Percentiles rank a stretch among this genome's conserved stretches.
Evolutionary conservation across 257 asterid genomes (phyloP).

Genomic region (Nicotiana tabacum): DNA sequence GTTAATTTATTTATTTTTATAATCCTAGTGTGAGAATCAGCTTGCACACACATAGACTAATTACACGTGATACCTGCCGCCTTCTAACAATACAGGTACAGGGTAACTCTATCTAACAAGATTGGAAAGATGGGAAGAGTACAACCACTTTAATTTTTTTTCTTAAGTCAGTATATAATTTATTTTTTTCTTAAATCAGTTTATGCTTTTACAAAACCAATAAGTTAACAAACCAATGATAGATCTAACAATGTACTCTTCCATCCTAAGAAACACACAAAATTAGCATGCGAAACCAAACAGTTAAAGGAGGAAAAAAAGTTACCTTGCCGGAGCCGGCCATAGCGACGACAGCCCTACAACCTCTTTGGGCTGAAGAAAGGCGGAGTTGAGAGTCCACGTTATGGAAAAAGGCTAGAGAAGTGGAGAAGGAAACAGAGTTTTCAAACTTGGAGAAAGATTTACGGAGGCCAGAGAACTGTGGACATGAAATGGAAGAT

Average conservation of each 20-base stretch:
- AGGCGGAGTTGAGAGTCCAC: conserved; percentile 57
- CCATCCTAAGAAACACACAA: neutral
- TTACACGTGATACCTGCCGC: too few species aligned
- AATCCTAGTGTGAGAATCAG: too few species aligned
- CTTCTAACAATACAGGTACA: too few species aligned
- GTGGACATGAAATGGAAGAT: conserved; percentile 19
- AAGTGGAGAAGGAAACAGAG: conserved; percentile 36
- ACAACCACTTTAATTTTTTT: too few species aligned
- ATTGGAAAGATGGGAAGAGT: too few species aligned
- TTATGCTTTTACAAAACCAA: neutral
- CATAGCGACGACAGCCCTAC: conserved; percentile 76
- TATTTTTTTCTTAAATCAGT: too few species aligned
- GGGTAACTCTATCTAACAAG: too few species aligned
- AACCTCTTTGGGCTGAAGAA: conserved; percentile 38
- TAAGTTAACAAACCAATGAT: neutral
- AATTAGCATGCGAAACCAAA: neutral
- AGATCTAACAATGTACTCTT: neutral
- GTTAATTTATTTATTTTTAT: too few species aligned
- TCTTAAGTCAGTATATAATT: too few species aligned
- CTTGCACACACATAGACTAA: too few species aligned
- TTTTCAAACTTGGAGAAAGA: conserved; percentile 28
- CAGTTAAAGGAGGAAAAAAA: neutral
- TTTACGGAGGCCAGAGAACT: conserved; percentile 61
- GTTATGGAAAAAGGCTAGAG: conserved; percentile 46
- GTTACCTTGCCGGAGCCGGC: conserved; percentile 91